phyloP scores from a whole-genome alignment of 139 green algal genomes.

The Chlorella sorokiniana region DNA sequence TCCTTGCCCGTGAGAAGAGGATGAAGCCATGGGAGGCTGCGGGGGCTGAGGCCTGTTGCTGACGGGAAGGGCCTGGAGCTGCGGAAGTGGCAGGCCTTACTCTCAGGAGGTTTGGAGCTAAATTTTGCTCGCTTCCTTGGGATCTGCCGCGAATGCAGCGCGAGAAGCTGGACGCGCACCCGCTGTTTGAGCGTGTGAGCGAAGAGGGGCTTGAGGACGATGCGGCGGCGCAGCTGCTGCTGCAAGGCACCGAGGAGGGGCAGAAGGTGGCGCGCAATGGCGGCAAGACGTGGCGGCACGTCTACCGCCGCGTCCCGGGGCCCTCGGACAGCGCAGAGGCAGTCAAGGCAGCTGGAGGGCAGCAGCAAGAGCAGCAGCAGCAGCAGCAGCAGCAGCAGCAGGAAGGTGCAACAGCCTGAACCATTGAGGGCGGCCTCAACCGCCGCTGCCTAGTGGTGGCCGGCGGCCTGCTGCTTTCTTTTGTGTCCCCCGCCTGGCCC shows the following conservation, averaged over 20 bases:
- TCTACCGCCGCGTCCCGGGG: conserved; percentile 61
- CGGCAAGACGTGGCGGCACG: conserved; percentile 67
- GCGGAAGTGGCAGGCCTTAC: too few relatives aligned
- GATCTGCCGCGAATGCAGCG: neutral
- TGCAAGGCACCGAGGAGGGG: conserved; percentile 79
- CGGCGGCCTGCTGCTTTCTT: too few relatives aligned
- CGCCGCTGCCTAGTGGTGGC: neutral
- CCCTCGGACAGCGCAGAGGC: neutral
- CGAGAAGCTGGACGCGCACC: conserved; percentile 82
- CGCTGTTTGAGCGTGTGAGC: conserved; percentile 81
- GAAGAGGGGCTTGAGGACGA: conserved; percentile 87
- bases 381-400: neutral
- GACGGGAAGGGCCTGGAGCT: too few relatives aligned
- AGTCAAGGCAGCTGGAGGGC: neutral
- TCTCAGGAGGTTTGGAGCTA: too few relatives aligned
- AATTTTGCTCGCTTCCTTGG: too few relatives aligned
- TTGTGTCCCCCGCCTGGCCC: neutral
- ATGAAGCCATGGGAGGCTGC: neutral
- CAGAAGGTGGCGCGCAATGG: conserved; percentile 90
- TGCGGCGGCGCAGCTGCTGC: conserved; percentile 71
- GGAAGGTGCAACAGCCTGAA: neutral
- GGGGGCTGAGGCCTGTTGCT: neutral
- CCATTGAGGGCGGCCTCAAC: neutral
- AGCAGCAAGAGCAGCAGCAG: neutral
- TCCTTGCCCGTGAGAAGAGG: neutral